Evolutionary conservation across 2,329 filamentous ascomycete genomes (phyloP).

Genomic region (Fusarium sp.): DNA sequence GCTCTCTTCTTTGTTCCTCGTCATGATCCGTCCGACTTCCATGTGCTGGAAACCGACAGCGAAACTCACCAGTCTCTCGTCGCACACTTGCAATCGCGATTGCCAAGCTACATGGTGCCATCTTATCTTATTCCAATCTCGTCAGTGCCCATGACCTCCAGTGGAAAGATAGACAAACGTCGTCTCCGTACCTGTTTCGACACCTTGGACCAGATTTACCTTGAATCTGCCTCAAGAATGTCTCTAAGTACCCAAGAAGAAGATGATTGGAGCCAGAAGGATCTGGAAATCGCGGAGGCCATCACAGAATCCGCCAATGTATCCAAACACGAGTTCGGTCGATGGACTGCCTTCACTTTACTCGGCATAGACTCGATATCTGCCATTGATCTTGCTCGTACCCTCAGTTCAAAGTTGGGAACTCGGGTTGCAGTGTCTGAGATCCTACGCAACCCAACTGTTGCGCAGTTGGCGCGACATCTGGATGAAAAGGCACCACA

Average conservation of each 20-base stretch:
- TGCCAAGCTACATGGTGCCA: constrained; percentile 86
- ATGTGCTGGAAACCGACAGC: constrained; percentile 54
- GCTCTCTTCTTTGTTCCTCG: constrained; percentile 76
- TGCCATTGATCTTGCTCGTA: constrained; percentile 77
- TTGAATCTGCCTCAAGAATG: constrained; percentile 55
- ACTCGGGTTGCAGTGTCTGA: constrained; percentile 73
- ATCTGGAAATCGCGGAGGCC: constrained; percentile 67
- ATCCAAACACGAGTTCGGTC: constrained; percentile 62
- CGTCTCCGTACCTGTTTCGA: constrained; percentile 64
- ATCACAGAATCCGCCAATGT: constrained; percentile 66
- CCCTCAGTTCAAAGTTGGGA: constrained; percentile 62
- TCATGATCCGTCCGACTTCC: constrained; percentile 48
- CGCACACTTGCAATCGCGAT: constrained; percentile 62
- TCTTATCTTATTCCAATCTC: constrained; percentile 78
- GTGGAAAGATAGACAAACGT: constrained; percentile 79
- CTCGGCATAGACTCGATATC: constrained; percentile 87
- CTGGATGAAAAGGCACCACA: constrained; percentile 16
- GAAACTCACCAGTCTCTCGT: constrained; percentile 63
- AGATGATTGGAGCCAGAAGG: constrained; percentile 65
- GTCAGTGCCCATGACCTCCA: constrained; percentile 76
- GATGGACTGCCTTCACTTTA: constrained; percentile 80
- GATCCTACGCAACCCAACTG: constrained; percentile 76
- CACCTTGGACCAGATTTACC: constrained; percentile 58
- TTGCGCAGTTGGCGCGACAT: constrained; percentile 69
- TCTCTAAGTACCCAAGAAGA: constrained; percentile 50